phyloP scores from a whole-genome alignment of 805 yeast genomes.

The Candida argentea region DNA sequence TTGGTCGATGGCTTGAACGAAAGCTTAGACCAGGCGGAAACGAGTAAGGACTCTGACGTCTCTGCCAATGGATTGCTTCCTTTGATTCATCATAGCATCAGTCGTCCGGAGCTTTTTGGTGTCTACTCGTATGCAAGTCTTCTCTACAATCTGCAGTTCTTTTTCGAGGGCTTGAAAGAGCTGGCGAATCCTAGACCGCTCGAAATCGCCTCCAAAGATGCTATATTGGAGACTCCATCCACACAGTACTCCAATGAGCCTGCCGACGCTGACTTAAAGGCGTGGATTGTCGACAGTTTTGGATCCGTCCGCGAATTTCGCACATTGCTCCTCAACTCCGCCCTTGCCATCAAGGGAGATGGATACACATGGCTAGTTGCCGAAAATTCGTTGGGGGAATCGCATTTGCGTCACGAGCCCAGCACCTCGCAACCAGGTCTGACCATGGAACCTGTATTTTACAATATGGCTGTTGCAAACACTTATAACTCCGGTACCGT shows the following conservation, averaged over 20 bases:
- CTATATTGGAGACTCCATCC: slow-evolving; percentile 37
- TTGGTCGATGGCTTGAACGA: slow-evolving; percentile 26
- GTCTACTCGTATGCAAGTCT: slow-evolving; percentile 37
- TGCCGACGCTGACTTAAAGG: slow-evolving; percentile 22
- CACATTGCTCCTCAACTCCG: slow-evolving; percentile 58
- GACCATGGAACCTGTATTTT: slow-evolving; percentile 13
- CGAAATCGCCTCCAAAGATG: slow-evolving; percentile 13
- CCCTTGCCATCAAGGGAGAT: slow-evolving; percentile 69
- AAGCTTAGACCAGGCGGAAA: slow-evolving; percentile 12
- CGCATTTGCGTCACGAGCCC: slow-evolving; percentile 11
- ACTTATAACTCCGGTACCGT: slow-evolving; percentile 91
- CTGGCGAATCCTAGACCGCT: slow-evolving; percentile 9
- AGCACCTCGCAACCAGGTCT: slow-evolving; percentile 6
- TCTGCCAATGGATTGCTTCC: slow-evolving; percentile 9
- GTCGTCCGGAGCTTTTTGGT: slow-evolving; percentile 34
- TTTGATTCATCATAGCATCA: slow-evolving; percentile 32
- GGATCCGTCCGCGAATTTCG: slow-evolving; percentile 73
- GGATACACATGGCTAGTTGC: slow-evolving; percentile 90
- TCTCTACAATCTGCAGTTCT: slow-evolving; percentile 40
- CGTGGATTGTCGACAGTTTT: slow-evolving; percentile 51
- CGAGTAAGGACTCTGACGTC: slow-evolving; percentile 2
- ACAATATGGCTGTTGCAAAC: slow-evolving; percentile 56
- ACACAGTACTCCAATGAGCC: slow-evolving; percentile 26
- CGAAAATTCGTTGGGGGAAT: slow-evolving; percentile 26
- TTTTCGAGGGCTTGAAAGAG: slow-evolving; percentile 34